Evolutionary conservation across 73 alveolate genomes (phyloP).

Genomic region (Paraurostyla sp.): DNA sequence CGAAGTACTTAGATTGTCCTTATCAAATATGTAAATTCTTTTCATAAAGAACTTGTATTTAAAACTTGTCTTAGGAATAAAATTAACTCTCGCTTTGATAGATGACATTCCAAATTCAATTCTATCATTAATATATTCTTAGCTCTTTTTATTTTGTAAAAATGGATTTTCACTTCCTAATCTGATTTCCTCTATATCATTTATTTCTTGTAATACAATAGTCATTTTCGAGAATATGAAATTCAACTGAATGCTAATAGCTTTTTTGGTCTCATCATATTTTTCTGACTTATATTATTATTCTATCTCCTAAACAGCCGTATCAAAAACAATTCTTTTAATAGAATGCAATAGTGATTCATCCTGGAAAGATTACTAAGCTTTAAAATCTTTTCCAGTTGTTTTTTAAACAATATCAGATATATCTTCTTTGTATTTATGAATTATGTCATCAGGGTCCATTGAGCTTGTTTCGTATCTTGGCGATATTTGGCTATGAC

Average conservation of each 20-base stretch:
- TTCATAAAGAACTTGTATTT: neutral
- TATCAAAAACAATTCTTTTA: conserved; percentile 16
- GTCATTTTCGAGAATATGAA: neutral
- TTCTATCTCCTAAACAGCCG: neutral
- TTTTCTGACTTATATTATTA: neutral
- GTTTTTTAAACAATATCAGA: no score
- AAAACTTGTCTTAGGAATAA: neutral
- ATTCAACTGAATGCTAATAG: neutral
- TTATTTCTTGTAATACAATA: neutral
- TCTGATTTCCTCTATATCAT: neutral
- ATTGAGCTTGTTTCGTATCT: no score
- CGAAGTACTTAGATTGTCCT: conserved; percentile 19
- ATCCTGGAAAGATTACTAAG: neutral
- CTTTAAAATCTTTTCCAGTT: no score
- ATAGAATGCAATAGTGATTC: neutral
- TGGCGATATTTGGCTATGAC: no score
- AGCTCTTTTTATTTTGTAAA: no score
- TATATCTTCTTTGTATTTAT: no score
- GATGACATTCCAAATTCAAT: neutral
- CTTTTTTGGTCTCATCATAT: conserved; percentile 36
- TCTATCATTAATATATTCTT: neutral
- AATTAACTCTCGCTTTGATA: neutral
- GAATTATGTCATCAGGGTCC: no score
- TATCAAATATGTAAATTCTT: neutral
- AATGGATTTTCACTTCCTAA: neutral